These are phyloP conservation scores for Metschnikowia borealis DNA, from an alignment of 805 yeast species.

Conservation along the genomic window DNA sequence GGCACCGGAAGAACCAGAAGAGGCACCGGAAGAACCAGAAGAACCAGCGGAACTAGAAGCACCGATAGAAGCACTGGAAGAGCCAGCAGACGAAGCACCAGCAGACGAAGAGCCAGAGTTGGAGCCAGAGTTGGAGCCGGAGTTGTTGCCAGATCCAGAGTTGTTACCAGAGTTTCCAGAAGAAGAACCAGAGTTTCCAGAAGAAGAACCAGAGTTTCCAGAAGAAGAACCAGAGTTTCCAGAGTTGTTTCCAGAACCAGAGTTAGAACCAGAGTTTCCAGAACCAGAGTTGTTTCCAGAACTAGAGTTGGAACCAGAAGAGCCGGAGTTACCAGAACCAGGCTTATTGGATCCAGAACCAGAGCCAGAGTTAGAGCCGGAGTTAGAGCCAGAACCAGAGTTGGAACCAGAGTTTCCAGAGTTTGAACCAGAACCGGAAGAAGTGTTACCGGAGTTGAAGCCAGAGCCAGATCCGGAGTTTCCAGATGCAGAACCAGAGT, in stretches of 20 bases:
- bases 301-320: not conserved
- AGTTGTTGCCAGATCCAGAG: not conserved
- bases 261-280: constrained; percentile 4
- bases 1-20: too few relatives aligned
- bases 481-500: too few relatives aligned
- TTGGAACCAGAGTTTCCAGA: constrained; percentile 22
- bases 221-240: not conserved
- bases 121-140: not conserved
- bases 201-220: not conserved
- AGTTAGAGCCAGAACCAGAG: constrained; percentile 12
- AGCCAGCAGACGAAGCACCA: too few relatives aligned
- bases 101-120: too few relatives aligned
- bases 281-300: constrained; percentile 2
- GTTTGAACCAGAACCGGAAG: constrained; percentile 11
- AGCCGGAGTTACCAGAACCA: not conserved
- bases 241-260: not conserved
- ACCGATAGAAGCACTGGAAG: too few relatives aligned
- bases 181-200: not conserved
- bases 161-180: not conserved
- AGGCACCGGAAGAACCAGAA: too few relatives aligned
- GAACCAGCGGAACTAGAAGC: too few relatives aligned
- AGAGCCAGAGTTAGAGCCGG: not conserved
- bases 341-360: not conserved
- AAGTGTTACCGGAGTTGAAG: not conserved
- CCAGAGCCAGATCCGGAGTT: too few relatives aligned